Evolutionary conservation across 1,284 basidiomycete genomes (phyloP).

Genomic region (Xanthoconium separans): DNA sequence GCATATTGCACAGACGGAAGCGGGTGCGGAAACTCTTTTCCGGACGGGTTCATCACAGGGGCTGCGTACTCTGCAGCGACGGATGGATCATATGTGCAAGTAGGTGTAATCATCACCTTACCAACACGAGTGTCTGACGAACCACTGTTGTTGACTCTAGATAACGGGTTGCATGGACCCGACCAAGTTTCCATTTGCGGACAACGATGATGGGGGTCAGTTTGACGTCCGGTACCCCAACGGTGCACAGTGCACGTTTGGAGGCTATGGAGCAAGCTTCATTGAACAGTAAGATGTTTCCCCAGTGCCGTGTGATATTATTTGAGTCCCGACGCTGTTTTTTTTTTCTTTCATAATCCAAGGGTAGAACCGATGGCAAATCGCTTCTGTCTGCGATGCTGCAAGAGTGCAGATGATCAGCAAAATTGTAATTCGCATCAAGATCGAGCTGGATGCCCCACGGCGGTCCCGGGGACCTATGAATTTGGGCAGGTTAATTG

Average conservation of each 20-base stretch:
- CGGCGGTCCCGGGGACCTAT: conserved; percentile 46
- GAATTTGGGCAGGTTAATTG: conserved; percentile 41
- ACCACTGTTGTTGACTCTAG: conserved; percentile 21
- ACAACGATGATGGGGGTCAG: conserved; percentile 45
- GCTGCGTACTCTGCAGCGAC: conserved; percentile 36
- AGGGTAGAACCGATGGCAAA: conserved; percentile 47
- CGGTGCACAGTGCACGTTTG: conserved; percentile 51
- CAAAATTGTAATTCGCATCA: conserved; percentile 51
- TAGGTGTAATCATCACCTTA: conserved; percentile 14
- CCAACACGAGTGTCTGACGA: neutral
- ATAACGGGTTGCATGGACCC: conserved; percentile 51
- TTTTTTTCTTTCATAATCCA: neutral
- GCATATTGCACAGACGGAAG: conserved; percentile 39
- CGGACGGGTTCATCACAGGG: conserved; percentile 43
- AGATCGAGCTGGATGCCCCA: conserved; percentile 43
- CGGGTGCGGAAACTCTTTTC: conserved; percentile 33
- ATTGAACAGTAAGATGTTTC: conserved; percentile 43
- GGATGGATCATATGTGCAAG: conserved; percentile 47
- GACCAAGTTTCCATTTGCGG: conserved; percentile 38
- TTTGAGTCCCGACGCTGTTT: neutral
- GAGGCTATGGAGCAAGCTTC: conserved; percentile 51
- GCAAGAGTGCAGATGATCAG: conserved; percentile 42
- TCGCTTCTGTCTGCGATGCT: conserved; percentile 53
- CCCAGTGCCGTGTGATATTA: neutral
- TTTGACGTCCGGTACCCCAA: conserved; percentile 52